Conservation (phyloP, 169 alveolate genomes). For the Plasmodium chabaudi region DNA sequence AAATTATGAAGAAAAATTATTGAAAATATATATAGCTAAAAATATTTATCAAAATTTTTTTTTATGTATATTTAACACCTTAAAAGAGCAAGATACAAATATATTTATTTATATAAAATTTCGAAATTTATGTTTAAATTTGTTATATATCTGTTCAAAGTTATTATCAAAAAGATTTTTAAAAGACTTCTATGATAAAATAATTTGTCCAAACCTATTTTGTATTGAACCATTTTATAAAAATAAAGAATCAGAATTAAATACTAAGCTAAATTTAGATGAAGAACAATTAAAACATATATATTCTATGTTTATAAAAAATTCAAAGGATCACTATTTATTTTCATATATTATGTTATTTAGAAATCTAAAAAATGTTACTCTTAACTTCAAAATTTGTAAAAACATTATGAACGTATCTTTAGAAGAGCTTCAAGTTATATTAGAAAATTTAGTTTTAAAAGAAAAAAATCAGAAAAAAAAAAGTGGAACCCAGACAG, state of each 20-base stretch:
- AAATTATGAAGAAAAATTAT: conserved; percentile 37
- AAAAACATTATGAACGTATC: conserved; percentile 43
- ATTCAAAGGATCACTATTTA: conserved; percentile 50
- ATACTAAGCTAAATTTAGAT: conserved; percentile 1
- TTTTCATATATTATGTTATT: conserved; percentile 25
- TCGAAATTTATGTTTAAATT: conserved; percentile 44
- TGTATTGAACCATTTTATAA: conserved; percentile 28
- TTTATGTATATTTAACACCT: conserved; percentile 34
- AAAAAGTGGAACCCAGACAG: not conserved
- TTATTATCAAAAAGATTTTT: conserved; percentile 18
- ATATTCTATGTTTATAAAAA: conserved; percentile 19
- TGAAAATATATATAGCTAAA: conserved; percentile 42
- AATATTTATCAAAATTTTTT: conserved; percentile 58
- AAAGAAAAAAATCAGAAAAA: conserved; percentile 7
- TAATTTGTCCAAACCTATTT: conserved; percentile 8
- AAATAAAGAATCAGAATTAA: conserved; percentile 16
- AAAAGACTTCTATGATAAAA: conserved; percentile 60
- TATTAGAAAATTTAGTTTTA: conserved; percentile 9
- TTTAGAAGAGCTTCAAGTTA: conserved; percentile 20
- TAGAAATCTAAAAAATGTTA: conserved; percentile 6
- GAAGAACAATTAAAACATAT: conserved; percentile 5
- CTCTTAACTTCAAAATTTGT: conserved; percentile 21
- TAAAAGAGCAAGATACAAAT: conserved; percentile 69
- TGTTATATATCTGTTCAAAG: conserved; percentile 52
- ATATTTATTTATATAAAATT: conserved; percentile 52